Percentiles rank a stretch among this genome's conserved stretches.
These are phyloP conservation scores for Jimgerdemannia flammicorona DNA, from an alignment of 192 early-diverging fungal species.

Conservation along the genomic window DNA sequence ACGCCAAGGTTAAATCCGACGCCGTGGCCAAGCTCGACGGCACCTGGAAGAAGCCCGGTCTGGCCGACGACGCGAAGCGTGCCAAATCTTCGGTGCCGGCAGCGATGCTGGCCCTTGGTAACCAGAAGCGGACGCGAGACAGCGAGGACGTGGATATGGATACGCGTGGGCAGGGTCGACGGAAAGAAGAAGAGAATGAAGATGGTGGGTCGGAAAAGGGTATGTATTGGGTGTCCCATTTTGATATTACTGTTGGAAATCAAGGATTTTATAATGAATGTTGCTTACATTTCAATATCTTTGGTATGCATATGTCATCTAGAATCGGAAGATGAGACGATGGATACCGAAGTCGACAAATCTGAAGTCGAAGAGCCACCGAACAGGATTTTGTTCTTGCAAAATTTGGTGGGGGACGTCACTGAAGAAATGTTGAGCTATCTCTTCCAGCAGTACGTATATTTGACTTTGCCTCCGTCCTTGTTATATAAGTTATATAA, in stretches of 20 bases:
- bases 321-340: background rate
- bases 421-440: constrained; percentile 45
- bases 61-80: constrained; percentile 11
- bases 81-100: constrained; percentile 1
- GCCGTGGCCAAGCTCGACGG: constrained; percentile 70
- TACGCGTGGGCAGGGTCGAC: constrained; percentile 6
- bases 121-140: constrained; percentile 14
- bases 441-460: constrained; percentile 54
- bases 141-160: constrained; percentile 3
- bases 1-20: constrained; percentile 74
- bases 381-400: constrained; percentile 42
- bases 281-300: too few relatives aligned
- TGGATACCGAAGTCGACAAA: background rate
- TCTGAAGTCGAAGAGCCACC: constrained; percentile 11
- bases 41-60: constrained; percentile 26
- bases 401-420: constrained; percentile 33
- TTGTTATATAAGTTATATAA: too few relatives aligned
- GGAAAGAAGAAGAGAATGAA: constrained; percentile 16
- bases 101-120: constrained; percentile 12
- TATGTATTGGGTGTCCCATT: constrained; percentile 2
- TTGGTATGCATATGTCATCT: background rate
- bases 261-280: too few relatives aligned
- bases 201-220: constrained; percentile 1
- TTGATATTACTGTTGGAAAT: background rate
- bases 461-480: background rate